Base-by-base conservation (phyloP, 2,329 filamentous ascomycete species). In the Dactylellina leptospora region DNA sequence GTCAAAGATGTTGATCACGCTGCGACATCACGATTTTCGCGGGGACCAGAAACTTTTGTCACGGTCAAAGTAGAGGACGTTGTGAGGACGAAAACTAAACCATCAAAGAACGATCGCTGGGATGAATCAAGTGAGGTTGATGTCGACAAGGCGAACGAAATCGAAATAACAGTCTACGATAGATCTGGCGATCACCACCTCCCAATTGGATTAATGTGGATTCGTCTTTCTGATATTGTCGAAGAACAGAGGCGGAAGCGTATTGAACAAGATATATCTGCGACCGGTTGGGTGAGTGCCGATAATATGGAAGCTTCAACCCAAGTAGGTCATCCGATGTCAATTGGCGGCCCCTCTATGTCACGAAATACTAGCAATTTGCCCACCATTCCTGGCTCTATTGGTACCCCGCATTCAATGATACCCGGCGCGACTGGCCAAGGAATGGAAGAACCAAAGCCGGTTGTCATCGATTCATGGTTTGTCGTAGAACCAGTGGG, bases 81-180 rank as follows among this genome's bases (percentile, higher is more conserved):
- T 58, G 87, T 97, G 74, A 92, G 96, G 77, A 93, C 92, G 40
- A 87, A 92, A 75, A 99, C 95, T 22, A 91, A 88, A 79, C 86
- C 90, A 0, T 92, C 93, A 8, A 86, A 93, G 66, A 96, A 85
- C 73, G 95, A 99, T 80, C 87, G 87, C 77, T 99, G 93, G 93
- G 91, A 92, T 76, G 95, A 99, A 81, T 86, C 88, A 33, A 95
- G 97, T 80, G 92, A 88, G 68, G 89, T 99, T 73, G 91, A 95
- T 75, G 95, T 99, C 63, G 93, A 97, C 81, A 97, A 97, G 82
- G 95, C 95, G 56, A 99, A 99, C 80, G 95, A 99, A 81, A 92
- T 99, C 73, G 95, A 99, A 79, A 86, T 99, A 59, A 97, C 92
- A 0, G 93, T 99, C 9, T 99, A 99, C 80, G 95, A 99, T 80